Base-by-base conservation (phyloP, 108 stramenopile genomes). In the Nitzschia inconspicua region DNA sequence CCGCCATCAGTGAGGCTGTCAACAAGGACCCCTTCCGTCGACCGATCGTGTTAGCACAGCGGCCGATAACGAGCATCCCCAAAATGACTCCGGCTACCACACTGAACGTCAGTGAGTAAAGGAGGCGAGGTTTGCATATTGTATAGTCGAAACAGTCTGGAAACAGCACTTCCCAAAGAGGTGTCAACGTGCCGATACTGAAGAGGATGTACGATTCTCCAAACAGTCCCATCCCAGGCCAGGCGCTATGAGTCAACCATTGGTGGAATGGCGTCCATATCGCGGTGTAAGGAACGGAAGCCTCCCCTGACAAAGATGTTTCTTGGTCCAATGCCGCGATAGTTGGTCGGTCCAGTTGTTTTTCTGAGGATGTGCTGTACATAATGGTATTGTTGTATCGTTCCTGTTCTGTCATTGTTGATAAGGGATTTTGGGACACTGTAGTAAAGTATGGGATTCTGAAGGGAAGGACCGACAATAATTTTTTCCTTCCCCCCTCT, bases 171-270 rank as follows among this genome's bases (percentile, higher is more conserved):
- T 65, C 60, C 88, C 88, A 89, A 11, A 89, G 18, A 7, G 88
- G 88, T 24, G 72, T 78, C 35, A 89, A 39, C 0, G 76, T 84
- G 22, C 88, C 88, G 25, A 85, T 72, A 55, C 65, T 68, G 57
- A 89, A 89, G 47, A 89, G 73, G 6, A 89, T 40, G 63, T 89
- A 89, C 22, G 82, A 83, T 69, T 89, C 88, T 37, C 88, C 88
- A 57, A 89, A 89, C 39, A 89, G 66, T 20, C 88, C 88, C 44
- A 85, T 75, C 39, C 85, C 85, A 34, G 82, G 85, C 82, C 85
- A 87, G n/a, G 49, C 57, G 27, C 48, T 49, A 22, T 58, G 27
- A 37, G 24, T n/a, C 13, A 48, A 59, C 66, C 66, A 68, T 14
- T 7, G 25, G 4, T 14, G 16, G 46, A 19, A 42, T 20, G 35